These are phyloP conservation scores for Scheffersomyces stipitis DNA, from an alignment of 805 yeast species.

Conservation along the genomic window DNA sequence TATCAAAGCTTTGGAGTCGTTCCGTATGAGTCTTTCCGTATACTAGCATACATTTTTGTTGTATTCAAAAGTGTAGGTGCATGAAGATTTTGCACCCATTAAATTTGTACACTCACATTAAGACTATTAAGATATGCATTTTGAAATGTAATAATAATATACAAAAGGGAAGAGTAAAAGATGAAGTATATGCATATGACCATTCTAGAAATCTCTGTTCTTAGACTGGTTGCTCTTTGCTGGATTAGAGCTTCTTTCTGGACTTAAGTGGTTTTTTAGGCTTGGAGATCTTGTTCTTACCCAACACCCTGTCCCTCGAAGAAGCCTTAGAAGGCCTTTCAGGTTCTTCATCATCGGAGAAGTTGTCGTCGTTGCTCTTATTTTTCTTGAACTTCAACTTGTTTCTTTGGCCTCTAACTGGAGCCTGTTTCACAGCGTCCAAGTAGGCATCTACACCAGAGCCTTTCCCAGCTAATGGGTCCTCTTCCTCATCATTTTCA, in stretches of 20 bases:
- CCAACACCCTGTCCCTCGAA: slow-evolving; percentile 12
- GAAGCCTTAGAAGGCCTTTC: slow-evolving; percentile 1
- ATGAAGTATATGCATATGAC: no score
- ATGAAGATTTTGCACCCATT: no score
- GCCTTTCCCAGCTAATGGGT: slow-evolving; percentile 36
- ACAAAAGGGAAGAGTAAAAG: slow-evolving; percentile 3
- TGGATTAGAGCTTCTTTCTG: slow-evolving; percentile 55
- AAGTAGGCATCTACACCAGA: slow-evolving; percentile 86
- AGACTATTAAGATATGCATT: no score
- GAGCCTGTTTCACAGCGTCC: slow-evolving; percentile 91
- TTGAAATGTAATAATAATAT: slow-evolving; percentile 1
- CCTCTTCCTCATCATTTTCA: slow-evolving; percentile 44
- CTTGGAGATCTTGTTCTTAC: slow-evolving; percentile 28
- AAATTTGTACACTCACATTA: no score
- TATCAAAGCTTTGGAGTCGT: no score
- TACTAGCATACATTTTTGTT: no score
- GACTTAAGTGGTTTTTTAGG: slow-evolving; percentile 55
- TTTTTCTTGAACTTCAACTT: slow-evolving; percentile 83
- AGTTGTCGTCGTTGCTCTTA: slow-evolving; percentile 47
- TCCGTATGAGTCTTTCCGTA: no score
- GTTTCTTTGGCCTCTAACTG: slow-evolving; percentile 90
- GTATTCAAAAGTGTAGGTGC: no score
- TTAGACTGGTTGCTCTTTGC: no score
- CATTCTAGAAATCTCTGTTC: no score
- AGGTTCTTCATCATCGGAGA: slow-evolving; percentile 36